Percentiles rank a stretch among this genome's conserved stretches.
phyloP scores from a whole-genome alignment of 2,329 filamentous ascomycete species.

The Madurella mycetomatis region DNA sequence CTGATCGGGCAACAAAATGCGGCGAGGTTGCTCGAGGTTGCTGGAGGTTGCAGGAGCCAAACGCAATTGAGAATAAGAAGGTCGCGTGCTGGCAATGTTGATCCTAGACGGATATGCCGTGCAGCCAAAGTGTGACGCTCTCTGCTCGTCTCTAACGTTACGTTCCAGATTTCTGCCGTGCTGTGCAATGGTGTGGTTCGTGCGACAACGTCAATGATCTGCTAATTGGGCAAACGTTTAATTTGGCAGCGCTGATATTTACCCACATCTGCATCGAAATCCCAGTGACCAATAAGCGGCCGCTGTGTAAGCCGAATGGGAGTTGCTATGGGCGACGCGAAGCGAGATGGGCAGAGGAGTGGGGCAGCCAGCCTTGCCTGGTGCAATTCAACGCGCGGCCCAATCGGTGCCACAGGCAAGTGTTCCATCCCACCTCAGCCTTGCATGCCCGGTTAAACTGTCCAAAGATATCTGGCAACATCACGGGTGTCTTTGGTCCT shows the following conservation, averaged over 20 bases:
- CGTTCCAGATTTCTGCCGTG: background rate
- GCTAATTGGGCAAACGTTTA: slow-evolving; percentile 2
- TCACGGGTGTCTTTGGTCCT: background rate
- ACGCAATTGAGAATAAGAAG: background rate
- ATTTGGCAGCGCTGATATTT: slow-evolving; percentile 13
- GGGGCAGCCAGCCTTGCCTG: slow-evolving; percentile 3
- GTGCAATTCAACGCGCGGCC: background rate
- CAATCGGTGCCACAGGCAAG: slow-evolving; percentile 11
- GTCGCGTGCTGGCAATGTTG: background rate
- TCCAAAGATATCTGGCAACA: slow-evolving; percentile 19
- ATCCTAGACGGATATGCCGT: background rate
- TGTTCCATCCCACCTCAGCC: slow-evolving; percentile 11
- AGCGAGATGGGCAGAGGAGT: background rate
- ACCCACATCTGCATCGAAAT: slow-evolving; percentile 11
- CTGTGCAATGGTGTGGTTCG: background rate
- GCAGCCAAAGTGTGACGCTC: background rate
- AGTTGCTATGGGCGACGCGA: slow-evolving; percentile 21
- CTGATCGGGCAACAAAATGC: background rate
- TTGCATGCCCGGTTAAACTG: slow-evolving; percentile 16
- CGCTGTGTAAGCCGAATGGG: background rate
- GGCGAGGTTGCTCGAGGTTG: background rate
- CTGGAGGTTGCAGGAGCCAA: background rate
- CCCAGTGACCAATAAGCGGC: slow-evolving; percentile 8
- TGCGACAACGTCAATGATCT: background rate
- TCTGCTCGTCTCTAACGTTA: background rate